Base-by-base conservation (phyloP, 176 grass and related monocot genomes). In the Phoenix roebelenii region DNA sequence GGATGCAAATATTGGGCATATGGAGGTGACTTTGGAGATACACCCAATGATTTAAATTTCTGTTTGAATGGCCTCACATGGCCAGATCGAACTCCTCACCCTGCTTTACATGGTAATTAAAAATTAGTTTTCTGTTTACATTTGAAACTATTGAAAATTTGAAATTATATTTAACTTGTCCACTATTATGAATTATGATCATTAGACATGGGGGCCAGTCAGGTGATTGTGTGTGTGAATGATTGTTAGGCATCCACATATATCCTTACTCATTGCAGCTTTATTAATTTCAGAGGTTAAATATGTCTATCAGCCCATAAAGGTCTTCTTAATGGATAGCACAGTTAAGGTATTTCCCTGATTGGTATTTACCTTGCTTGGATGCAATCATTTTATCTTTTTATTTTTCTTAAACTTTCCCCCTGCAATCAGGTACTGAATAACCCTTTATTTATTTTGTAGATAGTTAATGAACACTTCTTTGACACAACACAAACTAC, bases 1-100 rank as follows among this genome's bases (percentile, higher is more conserved):
- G 87, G 87, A 76, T 65, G 68, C 22, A 97, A 85, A 60, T 78
- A 85, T 54, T 97, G 92, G 87, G 92, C 92, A 52, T 97, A 88
- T 80, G 92, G 92, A 49, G 92, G 92, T 52, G 84, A 97, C 54
- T 97, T 88, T 58, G 87, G 92, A 77, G 92, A 96, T 74, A 76
- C 57, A 78, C 87, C 92, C 50, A 96, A 96, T 70, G 87, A 90
- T 59, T 78, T 29, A 15, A 82, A 96, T 57, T 96, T 96, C 83
- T 96, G 92, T 60, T 69, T 96, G 71, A 96, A 96, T 85, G 92
- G 92, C 66, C 72, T 96, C 72, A 69, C 85, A 25, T 96, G 92
- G 92, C 87, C 87, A 39, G 92, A 96, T 88, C 80, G 92, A 44
- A 90, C 87, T 2, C 85, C 85, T 82, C 92, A 90, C 70, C 92